A percentile compares a stretch with the other conserved stretches of the same genome.
Evolutionary conservation across 2,329 filamentous ascomycete species (phyloP).

Genomic region (Ophiocordyceps camponoti-saundersi): DNA sequence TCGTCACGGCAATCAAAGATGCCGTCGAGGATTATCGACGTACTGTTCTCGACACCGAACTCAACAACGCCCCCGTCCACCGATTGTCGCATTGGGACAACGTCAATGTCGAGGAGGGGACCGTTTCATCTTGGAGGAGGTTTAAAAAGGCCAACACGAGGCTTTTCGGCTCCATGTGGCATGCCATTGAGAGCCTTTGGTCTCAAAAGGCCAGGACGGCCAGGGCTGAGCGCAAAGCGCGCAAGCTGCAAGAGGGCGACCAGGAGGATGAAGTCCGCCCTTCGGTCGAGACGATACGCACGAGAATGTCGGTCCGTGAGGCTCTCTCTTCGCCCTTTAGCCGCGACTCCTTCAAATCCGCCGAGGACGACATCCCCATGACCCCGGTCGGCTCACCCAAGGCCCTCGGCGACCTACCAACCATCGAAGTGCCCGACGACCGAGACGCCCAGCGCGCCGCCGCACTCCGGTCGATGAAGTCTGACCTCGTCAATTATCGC

Average conservation of each 20-base stretch:
- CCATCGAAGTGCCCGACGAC: constrained; percentile 21
- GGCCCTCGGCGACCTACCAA: constrained; percentile 20
- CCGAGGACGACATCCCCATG: constrained; percentile 73
- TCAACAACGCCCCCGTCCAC: constrained; percentile 94
- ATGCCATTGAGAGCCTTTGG: constrained; percentile 27
- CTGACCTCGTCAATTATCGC: constrained; percentile 54
- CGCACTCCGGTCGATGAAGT: constrained; percentile 27
- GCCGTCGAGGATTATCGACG: constrained; percentile 89
- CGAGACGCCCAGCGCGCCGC: constrained; percentile 16
- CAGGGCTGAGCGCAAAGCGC: constrained; percentile 29
- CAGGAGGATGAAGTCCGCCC: constrained; percentile 37
- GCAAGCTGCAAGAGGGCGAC: constrained; percentile 4
- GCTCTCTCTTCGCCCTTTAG: constrained; percentile 34
- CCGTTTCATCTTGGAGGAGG: constrained; percentile 68
- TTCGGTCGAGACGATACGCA: constrained; percentile 30
- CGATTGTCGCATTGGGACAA: constrained; percentile 79
- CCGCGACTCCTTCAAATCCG: constrained; percentile 34
- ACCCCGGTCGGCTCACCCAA: constrained; percentile 79
- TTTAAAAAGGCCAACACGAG: constrained; percentile 78
- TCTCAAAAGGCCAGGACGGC: constrained; percentile 30
- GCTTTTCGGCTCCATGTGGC: constrained; percentile 36
- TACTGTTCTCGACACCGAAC: constrained; percentile 76
- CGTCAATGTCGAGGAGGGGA: constrained; percentile 80
- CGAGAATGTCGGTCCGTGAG: constrained; percentile 16
- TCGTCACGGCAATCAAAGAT: constrained; percentile 82